These are phyloP conservation scores for Mycosphaerelloides madeirae DNA, from an alignment of 2,329 filamentous ascomycete genomes.

Conservation along the genomic window DNA sequence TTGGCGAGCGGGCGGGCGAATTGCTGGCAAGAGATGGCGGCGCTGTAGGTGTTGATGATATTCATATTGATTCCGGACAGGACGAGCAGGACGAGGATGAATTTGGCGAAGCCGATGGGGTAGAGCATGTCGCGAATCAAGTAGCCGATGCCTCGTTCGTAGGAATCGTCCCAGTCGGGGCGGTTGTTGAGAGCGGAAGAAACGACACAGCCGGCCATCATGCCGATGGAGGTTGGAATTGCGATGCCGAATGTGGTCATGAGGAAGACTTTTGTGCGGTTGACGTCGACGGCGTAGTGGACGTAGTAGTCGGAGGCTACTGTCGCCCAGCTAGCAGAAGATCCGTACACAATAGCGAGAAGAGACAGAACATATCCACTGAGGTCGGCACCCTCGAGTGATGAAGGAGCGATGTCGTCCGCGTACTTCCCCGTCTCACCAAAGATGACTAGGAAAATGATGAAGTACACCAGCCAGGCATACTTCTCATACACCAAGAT, in stretches of 20 bases:
- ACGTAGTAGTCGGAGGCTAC: constrained; percentile 44
- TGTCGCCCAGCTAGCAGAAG: constrained; percentile 38
- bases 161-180: constrained; percentile 36
- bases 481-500: constrained; percentile 48
- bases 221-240: constrained; percentile 41
- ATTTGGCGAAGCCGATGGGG: constrained; percentile 46
- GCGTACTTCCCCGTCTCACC: constrained; percentile 44
- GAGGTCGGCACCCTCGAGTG: constrained; percentile 27
- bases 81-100: constrained; percentile 40
- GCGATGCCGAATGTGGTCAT: constrained; percentile 41
- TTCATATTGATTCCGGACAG: constrained; percentile 37
- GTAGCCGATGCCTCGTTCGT: constrained; percentile 45
- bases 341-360: constrained; percentile 37
- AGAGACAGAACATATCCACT: constrained; percentile 28
- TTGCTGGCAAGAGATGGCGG: constrained; percentile 44
- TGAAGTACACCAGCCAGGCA: constrained; percentile 46
- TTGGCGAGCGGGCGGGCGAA: constrained; percentile 47
- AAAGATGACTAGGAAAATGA: constrained; percentile 46
- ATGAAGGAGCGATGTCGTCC: constrained; percentile 32
- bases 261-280: constrained; percentile 38
- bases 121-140: constrained; percentile 44
- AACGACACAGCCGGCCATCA: constrained; percentile 40
- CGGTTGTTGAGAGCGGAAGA: constrained; percentile 37
- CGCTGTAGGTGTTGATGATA: constrained; percentile 41
- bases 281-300: constrained; percentile 38